These are phyloP conservation scores for Pestalotiopsis sp. DNA, from an alignment of 2,329 filamentous ascomycete genomes.

Conservation along the genomic window DNA sequence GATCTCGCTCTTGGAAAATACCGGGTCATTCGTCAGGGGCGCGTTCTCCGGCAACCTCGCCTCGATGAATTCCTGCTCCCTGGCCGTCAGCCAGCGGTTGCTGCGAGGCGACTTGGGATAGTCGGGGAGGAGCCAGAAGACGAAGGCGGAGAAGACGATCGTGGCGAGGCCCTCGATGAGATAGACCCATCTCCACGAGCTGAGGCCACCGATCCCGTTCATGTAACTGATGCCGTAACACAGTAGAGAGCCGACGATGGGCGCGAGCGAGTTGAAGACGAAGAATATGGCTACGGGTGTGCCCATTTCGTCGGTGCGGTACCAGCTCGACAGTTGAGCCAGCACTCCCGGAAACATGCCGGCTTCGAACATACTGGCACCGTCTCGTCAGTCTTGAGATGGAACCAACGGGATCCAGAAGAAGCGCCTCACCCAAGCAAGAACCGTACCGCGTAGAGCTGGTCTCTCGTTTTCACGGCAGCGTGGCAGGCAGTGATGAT, in stretches of 20 bases:
- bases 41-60: conserved; percentile 39
- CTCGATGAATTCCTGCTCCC: conserved; percentile 44
- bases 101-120: conserved; percentile 43
- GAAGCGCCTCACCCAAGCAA: conserved; percentile 34
- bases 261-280: conserved; percentile 36
- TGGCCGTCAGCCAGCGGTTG: conserved; percentile 36
- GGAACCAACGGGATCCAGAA: neutral
- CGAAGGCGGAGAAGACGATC: conserved; percentile 38
- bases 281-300: conserved; percentile 47
- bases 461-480: conserved; percentile 38
- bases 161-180: conserved; percentile 46
- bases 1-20: conserved; percentile 38
- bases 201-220: conserved; percentile 26
- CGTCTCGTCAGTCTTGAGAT: too few species aligned
- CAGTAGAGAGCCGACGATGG: conserved; percentile 36
- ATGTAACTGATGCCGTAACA: conserved; percentile 33
- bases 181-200: conserved; percentile 38
- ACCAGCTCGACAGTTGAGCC: conserved; percentile 47
- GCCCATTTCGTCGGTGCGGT: conserved; percentile 46
- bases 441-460: conserved; percentile 40
- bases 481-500: conserved; percentile 40
- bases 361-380: conserved; percentile 36
- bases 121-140: conserved; percentile 44
- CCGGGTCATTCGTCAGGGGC: conserved; percentile 37
- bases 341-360: conserved; percentile 44